These are phyloP conservation scores for Conticribra weissflogii DNA, from an alignment of 108 stramenopile species.

Conservation along the genomic window DNA sequence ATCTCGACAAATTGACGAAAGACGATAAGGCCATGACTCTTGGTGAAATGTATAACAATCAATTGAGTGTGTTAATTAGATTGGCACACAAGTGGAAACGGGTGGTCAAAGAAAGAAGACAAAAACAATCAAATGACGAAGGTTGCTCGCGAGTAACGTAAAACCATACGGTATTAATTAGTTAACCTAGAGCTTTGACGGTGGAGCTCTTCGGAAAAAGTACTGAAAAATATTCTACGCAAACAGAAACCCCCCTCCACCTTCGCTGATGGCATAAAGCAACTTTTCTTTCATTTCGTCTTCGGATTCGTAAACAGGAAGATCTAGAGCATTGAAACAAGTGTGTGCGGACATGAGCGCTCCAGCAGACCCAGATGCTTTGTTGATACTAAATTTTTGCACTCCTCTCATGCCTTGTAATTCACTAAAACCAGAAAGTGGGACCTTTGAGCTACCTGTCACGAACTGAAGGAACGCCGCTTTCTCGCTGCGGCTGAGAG, in stretches of 20 bases:
- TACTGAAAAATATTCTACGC: conserved; percentile 66
- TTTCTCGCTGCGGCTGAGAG: conserved; percentile 87
- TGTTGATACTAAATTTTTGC: conserved; percentile 96
- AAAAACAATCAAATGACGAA: no score
- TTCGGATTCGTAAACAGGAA: conserved; percentile 88
- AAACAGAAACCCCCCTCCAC: conserved; percentile 81
- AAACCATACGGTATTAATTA: no score
- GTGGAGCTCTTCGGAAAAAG: no score
- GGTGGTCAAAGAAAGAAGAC: no score
- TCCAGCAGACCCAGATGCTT: conserved; percentile 67
- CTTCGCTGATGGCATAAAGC: conserved; percentile 91
- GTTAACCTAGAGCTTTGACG: no score
- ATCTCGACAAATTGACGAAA: conserved; percentile 9
- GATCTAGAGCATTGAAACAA: conserved; percentile 96
- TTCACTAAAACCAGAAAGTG: conserved; percentile 94
- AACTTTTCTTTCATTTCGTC: conserved; percentile 91
- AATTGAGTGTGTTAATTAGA: no score
- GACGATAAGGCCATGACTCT: no score
- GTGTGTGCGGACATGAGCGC: conserved; percentile 95
- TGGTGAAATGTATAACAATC: conserved; percentile 18
- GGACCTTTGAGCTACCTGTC: conserved; percentile 94
- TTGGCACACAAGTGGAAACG: no score
- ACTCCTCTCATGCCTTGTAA: conserved; percentile 96
- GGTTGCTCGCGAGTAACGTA: no score
- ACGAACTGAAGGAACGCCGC: conserved; percentile 96